Conservation (phyloP, 2,329 filamentous ascomycete genomes). For the Apiospora sp. region DNA sequence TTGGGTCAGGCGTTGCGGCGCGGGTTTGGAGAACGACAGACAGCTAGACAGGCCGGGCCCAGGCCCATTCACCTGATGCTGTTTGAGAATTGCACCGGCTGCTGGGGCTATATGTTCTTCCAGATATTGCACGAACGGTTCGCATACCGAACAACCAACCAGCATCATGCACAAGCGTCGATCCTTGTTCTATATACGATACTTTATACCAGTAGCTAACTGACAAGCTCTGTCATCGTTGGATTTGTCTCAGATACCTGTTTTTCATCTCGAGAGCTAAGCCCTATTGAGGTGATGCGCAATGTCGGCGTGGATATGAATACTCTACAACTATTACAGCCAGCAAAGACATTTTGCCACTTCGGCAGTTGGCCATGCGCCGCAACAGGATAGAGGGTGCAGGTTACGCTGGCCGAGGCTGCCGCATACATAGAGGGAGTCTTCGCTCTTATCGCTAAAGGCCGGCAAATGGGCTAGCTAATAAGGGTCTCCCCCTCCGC, state of each 20-base stretch:
- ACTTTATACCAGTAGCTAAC: too few relatives aligned
- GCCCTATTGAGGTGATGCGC: not conserved
- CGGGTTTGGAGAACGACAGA: too few relatives aligned
- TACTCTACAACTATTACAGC: not conserved
- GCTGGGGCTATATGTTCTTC: not conserved
- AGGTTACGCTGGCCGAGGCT: slow-evolving; percentile 5
- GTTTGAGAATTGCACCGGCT: not conserved
- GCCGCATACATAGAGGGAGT: not conserved
- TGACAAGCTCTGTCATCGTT: slow-evolving; percentile 15
- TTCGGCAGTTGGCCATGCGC: not conserved
- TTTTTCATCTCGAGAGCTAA: slow-evolving; percentile 1
- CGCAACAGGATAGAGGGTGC: not conserved
- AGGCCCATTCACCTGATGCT: not conserved
- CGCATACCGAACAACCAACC: not conserved
- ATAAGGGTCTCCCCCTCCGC: not conserved
- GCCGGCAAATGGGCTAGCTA: not conserved
- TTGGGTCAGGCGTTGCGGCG: not conserved
- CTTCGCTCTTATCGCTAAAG: not conserved
- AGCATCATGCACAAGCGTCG: not conserved
- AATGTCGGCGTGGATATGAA: not conserved
- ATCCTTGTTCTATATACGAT: not conserved
- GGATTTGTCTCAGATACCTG: slow-evolving; percentile 11
- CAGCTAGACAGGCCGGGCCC: not conserved
- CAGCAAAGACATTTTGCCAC: not conserved
- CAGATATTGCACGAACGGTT: slow-evolving; percentile 11